A percentile compares a stretch with the other conserved stretches of the same genome.
These are phyloP conservation scores for Irpex rosettiformis DNA, from an alignment of 1,284 basidiomycete species.

Conservation along the genomic window DNA sequence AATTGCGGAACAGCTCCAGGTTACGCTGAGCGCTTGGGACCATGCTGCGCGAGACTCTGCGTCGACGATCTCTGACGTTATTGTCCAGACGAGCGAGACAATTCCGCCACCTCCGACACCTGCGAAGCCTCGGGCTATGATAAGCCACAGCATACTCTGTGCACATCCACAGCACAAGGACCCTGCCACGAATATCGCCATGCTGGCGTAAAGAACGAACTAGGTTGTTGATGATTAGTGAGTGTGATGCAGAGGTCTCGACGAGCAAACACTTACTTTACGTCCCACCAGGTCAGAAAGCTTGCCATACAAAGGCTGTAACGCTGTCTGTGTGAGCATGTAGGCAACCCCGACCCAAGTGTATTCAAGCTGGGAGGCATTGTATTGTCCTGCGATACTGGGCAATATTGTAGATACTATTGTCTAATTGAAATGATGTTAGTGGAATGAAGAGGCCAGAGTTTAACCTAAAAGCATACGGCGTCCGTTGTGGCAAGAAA, in stretches of 20 bases:
- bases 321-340: conserved; percentile 78
- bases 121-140: conserved; percentile 54
- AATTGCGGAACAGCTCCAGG: conserved; percentile 79
- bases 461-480: conserved; percentile 39
- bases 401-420: conserved; percentile 80
- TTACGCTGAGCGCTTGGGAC: conserved; percentile 78
- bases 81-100: conserved; percentile 77
- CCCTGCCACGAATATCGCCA: conserved; percentile 65
- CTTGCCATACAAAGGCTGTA: conserved; percentile 76
- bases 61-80: conserved; percentile 76
- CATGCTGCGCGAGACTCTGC: conserved; percentile 66
- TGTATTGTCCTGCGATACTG: conserved; percentile 65
- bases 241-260: neutral
- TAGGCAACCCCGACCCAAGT: conserved; percentile 84
- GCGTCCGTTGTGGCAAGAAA: conserved; percentile 82
- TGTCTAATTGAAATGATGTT: conserved; percentile 42
- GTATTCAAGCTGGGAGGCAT: conserved; percentile 64
- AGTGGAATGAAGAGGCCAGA: conserved; percentile 12
- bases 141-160: conserved; percentile 61
- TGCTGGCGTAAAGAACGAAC: conserved; percentile 65
- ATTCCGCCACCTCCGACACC: conserved; percentile 80
- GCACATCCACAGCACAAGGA: conserved; percentile 71
- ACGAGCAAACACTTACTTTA: conserved; percentile 39
- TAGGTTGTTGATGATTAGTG: conserved; percentile 25
- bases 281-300: conserved; percentile 75